phyloP scores from a whole-genome alignment of 1,284 basidiomycete genomes.

The Salmacisia buchloeana region DNA sequence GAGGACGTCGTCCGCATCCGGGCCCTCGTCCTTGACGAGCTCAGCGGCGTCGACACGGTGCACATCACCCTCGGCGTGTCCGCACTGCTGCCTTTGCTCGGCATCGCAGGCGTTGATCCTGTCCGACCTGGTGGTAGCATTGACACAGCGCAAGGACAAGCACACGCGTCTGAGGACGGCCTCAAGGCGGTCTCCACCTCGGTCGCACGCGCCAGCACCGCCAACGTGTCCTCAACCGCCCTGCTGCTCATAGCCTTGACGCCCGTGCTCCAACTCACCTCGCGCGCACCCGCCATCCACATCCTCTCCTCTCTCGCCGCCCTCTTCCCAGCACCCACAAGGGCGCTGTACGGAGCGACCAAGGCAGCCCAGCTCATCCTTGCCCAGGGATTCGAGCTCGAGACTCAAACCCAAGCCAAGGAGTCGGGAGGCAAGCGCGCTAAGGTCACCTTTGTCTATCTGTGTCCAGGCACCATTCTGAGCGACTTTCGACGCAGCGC shows the following conservation, averaged over 20 bases:
- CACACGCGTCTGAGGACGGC: background rate
- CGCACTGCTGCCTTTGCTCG: constrained; percentile 70
- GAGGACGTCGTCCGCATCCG: constrained; percentile 67
- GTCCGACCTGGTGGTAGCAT: constrained; percentile 51
- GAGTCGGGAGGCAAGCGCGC: constrained; percentile 15
- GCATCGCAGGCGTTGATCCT: constrained; percentile 63
- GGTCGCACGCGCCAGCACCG: constrained; percentile 39
- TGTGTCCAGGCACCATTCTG: constrained; percentile 43
- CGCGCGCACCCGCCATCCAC: constrained; percentile 66
- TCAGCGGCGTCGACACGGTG: constrained; percentile 76
- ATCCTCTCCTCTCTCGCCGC: constrained; percentile 76
- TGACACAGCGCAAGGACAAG: background rate
- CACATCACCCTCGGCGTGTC: constrained; percentile 80
- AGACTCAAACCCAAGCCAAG: constrained; percentile 54
- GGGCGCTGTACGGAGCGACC: constrained; percentile 75
- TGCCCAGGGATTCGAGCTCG: constrained; percentile 71
- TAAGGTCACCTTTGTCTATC: constrained; percentile 34
- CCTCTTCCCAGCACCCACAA: constrained; percentile 75
- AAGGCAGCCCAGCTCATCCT: constrained; percentile 75
- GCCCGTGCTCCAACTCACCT: constrained; percentile 67
- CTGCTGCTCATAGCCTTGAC: constrained; percentile 56
- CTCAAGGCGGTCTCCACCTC: background rate
- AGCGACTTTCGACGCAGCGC: constrained; percentile 40
- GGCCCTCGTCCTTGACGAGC: constrained; percentile 61
- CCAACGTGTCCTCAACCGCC: constrained; percentile 55